A percentile compares a stretch with the other conserved stretches of the same genome.
phyloP scores from a whole-genome alignment of 495 filamentous ascomycete genomes.

The Hypoxylon fragiforme region DNA sequence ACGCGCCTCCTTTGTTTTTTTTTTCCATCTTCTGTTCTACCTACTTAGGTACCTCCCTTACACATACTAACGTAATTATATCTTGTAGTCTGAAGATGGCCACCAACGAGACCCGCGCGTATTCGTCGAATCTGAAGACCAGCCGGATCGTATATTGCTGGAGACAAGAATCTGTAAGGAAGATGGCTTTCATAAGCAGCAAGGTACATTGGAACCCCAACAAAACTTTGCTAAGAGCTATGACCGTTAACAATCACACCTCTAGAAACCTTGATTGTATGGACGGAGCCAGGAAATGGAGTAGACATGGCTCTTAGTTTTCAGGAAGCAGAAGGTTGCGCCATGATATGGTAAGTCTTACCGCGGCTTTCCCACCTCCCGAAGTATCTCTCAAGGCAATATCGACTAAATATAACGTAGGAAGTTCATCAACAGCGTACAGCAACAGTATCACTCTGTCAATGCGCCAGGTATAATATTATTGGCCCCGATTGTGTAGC shows the following conservation, averaged over 20 bases:
- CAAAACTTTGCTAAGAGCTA: neutral
- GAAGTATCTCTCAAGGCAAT: neutral
- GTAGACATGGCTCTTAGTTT: conserved; percentile 98
- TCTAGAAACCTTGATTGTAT: conserved; percentile 93
- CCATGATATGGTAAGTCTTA: conserved; percentile 74
- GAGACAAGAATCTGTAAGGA: conserved; percentile 91
- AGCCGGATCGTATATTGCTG: conserved; percentile 77
- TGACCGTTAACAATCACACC: conserved; percentile 33
- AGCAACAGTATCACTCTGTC: conserved; percentile 55
- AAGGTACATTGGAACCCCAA: conserved; percentile 64
- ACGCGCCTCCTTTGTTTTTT: conserved; percentile 4
- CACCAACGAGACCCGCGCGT: conserved; percentile 76
- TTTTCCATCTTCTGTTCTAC: conserved; percentile 10
- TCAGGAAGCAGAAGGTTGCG: conserved; percentile 95
- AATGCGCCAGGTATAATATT: conserved; percentile 32
- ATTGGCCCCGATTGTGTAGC: neutral
- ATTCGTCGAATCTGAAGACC: conserved; percentile 90
- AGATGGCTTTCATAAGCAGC: conserved; percentile 97
- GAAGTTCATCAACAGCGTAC: conserved; percentile 88
- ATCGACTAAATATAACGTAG: conserved; percentile 50
- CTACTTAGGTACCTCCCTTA: conserved; percentile 1
- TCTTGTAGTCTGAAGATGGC: conserved; percentile 46
- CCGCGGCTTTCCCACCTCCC: conserved; percentile 25
- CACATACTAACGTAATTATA: conserved; percentile 21
- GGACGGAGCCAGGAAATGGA: conserved; percentile 81